A percentile compares a stretch with the other conserved stretches of the same genome.
Conservation (phyloP, 495 filamentous ascomycete genomes). For the Achaetomiella virescens region DNA sequence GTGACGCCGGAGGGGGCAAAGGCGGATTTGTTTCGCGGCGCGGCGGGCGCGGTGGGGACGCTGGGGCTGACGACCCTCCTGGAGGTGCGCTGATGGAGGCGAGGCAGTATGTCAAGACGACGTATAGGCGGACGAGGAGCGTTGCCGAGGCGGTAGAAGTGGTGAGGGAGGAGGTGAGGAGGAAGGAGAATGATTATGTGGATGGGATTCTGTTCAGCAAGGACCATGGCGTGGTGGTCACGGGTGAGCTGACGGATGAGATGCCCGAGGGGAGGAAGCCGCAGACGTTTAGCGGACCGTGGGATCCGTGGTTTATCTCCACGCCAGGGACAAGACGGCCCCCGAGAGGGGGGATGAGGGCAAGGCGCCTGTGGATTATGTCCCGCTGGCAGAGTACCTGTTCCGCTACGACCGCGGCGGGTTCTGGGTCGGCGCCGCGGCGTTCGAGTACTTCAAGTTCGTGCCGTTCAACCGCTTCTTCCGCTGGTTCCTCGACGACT, state of each 20-base stretch:
- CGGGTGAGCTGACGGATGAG: constrained; percentile 41
- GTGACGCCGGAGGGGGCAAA: constrained; percentile 29
- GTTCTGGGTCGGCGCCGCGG: constrained; percentile 53
- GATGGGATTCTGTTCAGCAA: constrained; percentile 47
- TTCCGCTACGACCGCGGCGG: constrained; percentile 58
- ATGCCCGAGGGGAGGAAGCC: constrained; percentile 25
- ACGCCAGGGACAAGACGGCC: constrained; percentile 29
- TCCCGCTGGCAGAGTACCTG: constrained; percentile 50
- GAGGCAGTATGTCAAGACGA: constrained; percentile 46
- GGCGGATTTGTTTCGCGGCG: constrained; percentile 52
- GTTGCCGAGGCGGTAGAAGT: constrained; percentile 13
- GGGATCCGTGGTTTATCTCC: constrained; percentile 52
- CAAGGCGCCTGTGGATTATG: constrained; percentile 17
- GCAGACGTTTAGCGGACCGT: constrained; percentile 35
- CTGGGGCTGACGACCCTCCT: constrained; percentile 53
- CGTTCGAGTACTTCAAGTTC: constrained; percentile 48
- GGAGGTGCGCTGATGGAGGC: constrained; percentile 50
- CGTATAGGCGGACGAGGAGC: constrained; percentile 31
- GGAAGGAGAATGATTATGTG: constrained; percentile 38
- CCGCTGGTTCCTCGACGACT: constrained; percentile 55
- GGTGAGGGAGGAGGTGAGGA: constrained; percentile 14
- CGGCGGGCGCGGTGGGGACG: constrained; percentile 53
- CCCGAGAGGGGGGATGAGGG: constrained; percentile 21
- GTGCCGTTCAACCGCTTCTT: constrained; percentile 51
- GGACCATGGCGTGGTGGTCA: constrained; percentile 44